Percentiles rank a stretch among this genome's conserved stretches.
Conservation (phyloP, 2,329 filamentous ascomycete genomes). For the Neurospora sp. region DNA sequence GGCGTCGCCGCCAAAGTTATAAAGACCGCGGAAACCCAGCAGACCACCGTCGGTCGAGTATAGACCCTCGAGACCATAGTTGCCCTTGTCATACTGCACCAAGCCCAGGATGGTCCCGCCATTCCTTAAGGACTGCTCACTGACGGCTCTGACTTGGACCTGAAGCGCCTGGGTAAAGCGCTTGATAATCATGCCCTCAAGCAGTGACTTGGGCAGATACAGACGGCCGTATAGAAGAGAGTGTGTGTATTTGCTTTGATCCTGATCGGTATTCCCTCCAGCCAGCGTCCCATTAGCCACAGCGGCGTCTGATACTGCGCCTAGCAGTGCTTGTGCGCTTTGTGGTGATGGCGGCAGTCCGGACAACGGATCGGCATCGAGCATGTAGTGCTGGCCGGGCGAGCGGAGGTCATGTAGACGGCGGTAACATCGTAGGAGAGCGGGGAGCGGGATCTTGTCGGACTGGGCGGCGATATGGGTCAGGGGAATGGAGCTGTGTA, state of each 20-base stretch:
- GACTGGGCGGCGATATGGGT: conserved; percentile 57
- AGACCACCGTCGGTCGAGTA: conserved; percentile 89
- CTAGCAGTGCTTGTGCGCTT: not conserved
- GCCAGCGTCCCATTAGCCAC: not conserved
- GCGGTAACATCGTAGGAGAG: conserved; percentile 73
- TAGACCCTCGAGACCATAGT: conserved; percentile 81
- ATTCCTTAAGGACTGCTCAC: conserved; percentile 59
- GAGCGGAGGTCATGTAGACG: conserved; percentile 56
- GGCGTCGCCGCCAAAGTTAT: conserved; percentile 81
- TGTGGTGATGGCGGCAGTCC: not conserved
- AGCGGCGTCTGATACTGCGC: not conserved
- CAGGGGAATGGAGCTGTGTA: conserved; percentile 82
- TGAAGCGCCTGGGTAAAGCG: conserved; percentile 70
- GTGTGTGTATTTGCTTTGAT: conserved; percentile 27
- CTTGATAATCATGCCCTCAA: conserved; percentile 78
- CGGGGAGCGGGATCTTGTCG: conserved; percentile 63
- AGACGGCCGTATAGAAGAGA: conserved; percentile 67
- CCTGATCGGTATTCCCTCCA: conserved; percentile 5
- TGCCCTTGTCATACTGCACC: conserved; percentile 74
- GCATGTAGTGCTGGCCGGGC: conserved; percentile 12
- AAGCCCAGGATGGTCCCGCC: conserved; percentile 67
- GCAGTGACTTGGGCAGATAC: conserved; percentile 72
- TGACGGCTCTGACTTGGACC: conserved; percentile 71
- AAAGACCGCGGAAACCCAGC: conserved; percentile 77
- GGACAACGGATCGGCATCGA: not conserved